Evolutionary conservation across 1,284 basidiomycete genomes (phyloP).

Genomic region (Pisolithus thermaeus): DNA sequence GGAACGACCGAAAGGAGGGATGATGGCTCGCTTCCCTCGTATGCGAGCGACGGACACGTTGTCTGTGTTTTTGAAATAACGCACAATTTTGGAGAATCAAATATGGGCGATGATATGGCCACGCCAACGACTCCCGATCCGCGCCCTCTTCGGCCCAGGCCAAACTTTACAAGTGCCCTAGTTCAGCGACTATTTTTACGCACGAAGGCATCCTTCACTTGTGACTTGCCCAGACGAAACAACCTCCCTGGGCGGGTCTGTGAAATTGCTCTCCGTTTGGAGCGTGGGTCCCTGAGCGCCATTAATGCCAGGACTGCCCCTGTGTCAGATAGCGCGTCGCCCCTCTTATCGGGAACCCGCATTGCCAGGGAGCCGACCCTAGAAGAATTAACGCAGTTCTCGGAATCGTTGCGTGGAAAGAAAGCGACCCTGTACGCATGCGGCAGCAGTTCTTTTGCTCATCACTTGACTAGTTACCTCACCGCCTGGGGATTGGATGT

Average conservation of each 20-base stretch:
- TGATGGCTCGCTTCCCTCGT: constrained; percentile 25
- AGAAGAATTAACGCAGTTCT: constrained; percentile 71
- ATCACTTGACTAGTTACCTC: constrained; percentile 85
- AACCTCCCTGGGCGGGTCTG: constrained; percentile 45
- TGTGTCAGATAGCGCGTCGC: constrained; percentile 39
- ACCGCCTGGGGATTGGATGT: constrained; percentile 95
- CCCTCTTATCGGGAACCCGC: constrained; percentile 39
- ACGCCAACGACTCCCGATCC: constrained; percentile 25
- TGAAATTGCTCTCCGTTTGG: constrained; percentile 50
- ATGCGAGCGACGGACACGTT: constrained; percentile 28
- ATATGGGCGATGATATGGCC: constrained; percentile 8
- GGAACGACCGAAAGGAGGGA: constrained; percentile 11
- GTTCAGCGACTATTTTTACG: constrained; percentile 63
- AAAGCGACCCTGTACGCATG: constrained; percentile 79
- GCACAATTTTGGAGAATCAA: constrained; percentile 22
- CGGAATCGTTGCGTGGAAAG: constrained; percentile 75
- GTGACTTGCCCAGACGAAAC: constrained; percentile 39
- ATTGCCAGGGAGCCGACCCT: constrained; percentile 68
- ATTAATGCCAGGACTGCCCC: constrained; percentile 28
- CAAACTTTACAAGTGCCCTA: constrained; percentile 57
- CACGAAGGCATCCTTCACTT: constrained; percentile 55
- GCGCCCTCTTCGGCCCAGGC: constrained; percentile 37
- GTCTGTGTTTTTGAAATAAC: constrained; percentile 54
- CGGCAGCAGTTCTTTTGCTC: constrained; percentile 79
- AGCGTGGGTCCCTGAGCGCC: constrained; percentile 43